Conservation (phyloP, 2,329 filamentous ascomycete species). For the Aspergillus neoniger region DNA sequence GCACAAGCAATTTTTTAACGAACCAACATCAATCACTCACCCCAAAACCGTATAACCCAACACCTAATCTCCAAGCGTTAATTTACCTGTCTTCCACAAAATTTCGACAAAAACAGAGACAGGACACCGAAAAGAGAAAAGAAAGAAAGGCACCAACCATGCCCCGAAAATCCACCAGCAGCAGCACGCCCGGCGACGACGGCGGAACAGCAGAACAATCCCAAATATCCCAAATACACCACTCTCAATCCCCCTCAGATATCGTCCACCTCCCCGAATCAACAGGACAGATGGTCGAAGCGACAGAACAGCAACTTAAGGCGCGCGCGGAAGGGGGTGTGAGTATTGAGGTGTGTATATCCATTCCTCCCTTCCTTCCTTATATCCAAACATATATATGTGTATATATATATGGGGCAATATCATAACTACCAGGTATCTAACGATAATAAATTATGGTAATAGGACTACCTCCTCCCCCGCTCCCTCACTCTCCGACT, state of each 20-base stretch:
- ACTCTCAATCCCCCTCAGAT: background rate
- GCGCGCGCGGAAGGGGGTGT: conserved; percentile 41
- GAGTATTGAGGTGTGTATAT: conserved; percentile 40
- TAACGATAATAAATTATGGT: background rate
- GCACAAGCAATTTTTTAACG: background rate
- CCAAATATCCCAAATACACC: conserved; percentile 3
- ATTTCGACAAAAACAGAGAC: no score
- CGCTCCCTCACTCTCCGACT: conserved; percentile 63
- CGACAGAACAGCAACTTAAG: conserved; percentile 44
- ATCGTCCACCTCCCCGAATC: conserved; percentile 5
- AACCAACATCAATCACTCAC: background rate
- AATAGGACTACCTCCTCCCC: conserved; percentile 62
- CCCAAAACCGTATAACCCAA: no score
- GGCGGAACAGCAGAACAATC: conserved; percentile 11
- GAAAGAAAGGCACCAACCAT: conserved; percentile 19
- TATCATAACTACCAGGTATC: no score
- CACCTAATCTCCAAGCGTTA: no score
- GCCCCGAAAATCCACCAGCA: conserved; percentile 42
- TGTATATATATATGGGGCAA: no score
- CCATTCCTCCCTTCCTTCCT: background rate
- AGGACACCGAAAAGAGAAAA: no score
- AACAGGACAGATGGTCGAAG: conserved; percentile 29
- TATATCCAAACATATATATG: background rate
- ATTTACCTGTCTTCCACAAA: no score
- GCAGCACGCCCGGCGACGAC: conserved; percentile 13